These are phyloP conservation scores for Dryadomyces sulphureus DNA, from an alignment of 2,329 filamentous ascomycete genomes.

Conservation along the genomic window DNA sequence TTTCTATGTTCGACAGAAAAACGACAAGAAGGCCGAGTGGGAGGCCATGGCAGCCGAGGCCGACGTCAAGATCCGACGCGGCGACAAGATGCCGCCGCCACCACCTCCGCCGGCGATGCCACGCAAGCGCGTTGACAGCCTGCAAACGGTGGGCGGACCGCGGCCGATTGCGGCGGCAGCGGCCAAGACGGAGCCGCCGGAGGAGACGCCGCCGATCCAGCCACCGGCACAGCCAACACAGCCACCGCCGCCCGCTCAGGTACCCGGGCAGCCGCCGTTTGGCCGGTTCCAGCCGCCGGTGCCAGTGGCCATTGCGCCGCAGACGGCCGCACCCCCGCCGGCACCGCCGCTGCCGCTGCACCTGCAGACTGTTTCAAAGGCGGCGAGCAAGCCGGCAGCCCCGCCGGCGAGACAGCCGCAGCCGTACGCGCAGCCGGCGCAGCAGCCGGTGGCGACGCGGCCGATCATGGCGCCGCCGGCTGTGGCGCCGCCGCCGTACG, in stretches of 20 bases:
- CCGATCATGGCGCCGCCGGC: conserved; percentile 28
- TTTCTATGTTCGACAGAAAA: conserved; percentile 49
- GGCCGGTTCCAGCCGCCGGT: conserved; percentile 14
- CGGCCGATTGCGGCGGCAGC: not conserved
- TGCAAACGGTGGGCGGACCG: conserved; percentile 16
- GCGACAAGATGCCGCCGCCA: conserved; percentile 44
- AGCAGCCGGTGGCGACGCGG: not conserved
- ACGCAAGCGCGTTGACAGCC: conserved; percentile 12
- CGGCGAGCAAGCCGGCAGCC: too few relatives aligned
- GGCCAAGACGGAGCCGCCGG: conserved; percentile 19
- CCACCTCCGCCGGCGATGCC: conserved; percentile 31
- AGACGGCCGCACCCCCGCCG: conserved; percentile 15
- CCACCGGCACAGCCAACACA: not conserved
- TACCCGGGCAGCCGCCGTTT: conserved; percentile 6
- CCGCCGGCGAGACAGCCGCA: too few relatives aligned
- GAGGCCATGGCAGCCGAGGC: conserved; percentile 44
- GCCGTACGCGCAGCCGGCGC: not conserved
- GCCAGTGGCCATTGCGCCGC: conserved; percentile 17
- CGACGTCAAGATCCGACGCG: conserved; percentile 37
- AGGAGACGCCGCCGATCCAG: not conserved
- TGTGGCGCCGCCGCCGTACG: conserved; percentile 3
- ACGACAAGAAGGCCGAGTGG: conserved; percentile 39
- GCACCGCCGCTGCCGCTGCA: not conserved
- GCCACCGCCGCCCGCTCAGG: not conserved
- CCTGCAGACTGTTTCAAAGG: too few relatives aligned